Evolutionary conservation across 805 yeast species (phyloP), one percentile per base, ranked within the genome.

Genomic region (Saccharomycopsis malanga): DNA sequence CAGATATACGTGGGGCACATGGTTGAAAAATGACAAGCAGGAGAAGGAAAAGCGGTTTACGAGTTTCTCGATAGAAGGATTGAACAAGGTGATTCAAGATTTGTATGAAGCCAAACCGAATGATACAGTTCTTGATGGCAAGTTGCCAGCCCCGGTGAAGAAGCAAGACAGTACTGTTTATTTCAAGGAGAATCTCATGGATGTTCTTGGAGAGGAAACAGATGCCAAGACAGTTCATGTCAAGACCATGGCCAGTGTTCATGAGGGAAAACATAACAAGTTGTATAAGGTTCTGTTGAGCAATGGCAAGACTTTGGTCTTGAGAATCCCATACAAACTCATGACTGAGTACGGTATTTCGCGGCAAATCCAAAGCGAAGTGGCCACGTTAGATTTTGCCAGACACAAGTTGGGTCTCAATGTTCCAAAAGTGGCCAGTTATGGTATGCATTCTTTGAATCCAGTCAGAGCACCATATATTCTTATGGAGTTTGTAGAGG

Each of bases 181-280:
- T 9, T 64, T 81, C 46, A 69, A 73, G 27, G 72, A 79, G 50
- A 81, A 81, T 61, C 59, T 72, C 41, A 63, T 63, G 32, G 58
- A 65, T 9, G 56, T 69, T 23, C 53, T 79, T 35, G 83, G 84
- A 7, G 66, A 65, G 36, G 69, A 70, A 2, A 25, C 14, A 15
- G 30, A 14, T n/a, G 68, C 64, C 24, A 75, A 74, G 50, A 67
- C 67, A 22, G 23, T 45, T 7, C 21, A 29, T 14, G 71, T 87
- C 55, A 81, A 79, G 57, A 79, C 89, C 41, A 78, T 91, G 61
- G 77, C 86, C 50, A 83, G 94, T 46, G 74, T 87, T 51, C 95
- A 87, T 60, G 98, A 91, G 64, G 98, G 98, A 46, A 87, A 87
- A 66, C 96, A 87, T 61, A 91, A 91, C 67, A 76, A 96, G 61